These are phyloP conservation scores for Escovopsis sp. DNA, from an alignment of 2,329 filamentous ascomycete genomes.

Conservation along the genomic window DNA sequence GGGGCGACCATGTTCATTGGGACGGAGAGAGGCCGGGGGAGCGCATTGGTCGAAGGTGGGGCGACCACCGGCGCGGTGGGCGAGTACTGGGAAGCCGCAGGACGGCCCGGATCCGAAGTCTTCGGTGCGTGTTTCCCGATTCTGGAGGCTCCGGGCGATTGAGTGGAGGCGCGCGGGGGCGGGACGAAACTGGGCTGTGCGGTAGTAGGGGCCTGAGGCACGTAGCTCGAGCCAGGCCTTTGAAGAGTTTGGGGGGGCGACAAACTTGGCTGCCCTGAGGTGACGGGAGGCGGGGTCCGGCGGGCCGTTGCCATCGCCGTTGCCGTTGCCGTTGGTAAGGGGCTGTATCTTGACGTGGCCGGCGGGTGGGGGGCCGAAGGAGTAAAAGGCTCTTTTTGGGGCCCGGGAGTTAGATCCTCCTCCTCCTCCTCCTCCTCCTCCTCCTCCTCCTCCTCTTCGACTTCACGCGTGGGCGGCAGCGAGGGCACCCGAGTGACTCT, in stretches of 20 bases:
- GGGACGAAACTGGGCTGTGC: slow-evolving; percentile 32
- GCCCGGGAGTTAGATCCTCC: slow-evolving; percentile 9
- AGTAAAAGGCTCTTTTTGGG: slow-evolving; percentile 13
- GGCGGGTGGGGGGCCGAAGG: slow-evolving; percentile 12
- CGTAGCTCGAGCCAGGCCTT: slow-evolving; percentile 34
- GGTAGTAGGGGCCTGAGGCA: slow-evolving; percentile 23
- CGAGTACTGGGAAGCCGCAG: slow-evolving; percentile 39
- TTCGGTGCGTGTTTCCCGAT: slow-evolving; percentile 20
- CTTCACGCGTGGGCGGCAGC: slow-evolving; percentile 46
- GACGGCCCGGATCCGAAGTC: slow-evolving; percentile 30
- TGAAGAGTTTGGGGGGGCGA: slow-evolving; percentile 50
- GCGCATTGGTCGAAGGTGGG: slow-evolving; percentile 16
- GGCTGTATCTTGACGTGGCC: slow-evolving; percentile 24
- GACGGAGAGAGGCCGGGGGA: slow-evolving; percentile 36
- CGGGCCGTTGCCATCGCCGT: slow-evolving; percentile 14
- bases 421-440: slow-evolving; percentile 10
- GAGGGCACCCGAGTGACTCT: slow-evolving; percentile 40
- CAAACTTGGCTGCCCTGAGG: slow-evolving; percentile 26
- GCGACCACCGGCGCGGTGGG: slow-evolving; percentile 21
- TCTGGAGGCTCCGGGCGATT: slow-evolving; percentile 40
- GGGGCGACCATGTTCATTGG: slow-evolving; percentile 44
- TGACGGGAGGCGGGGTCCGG: slow-evolving; percentile 36
- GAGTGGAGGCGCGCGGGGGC: slow-evolving; percentile 45
- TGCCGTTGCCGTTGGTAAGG: slow-evolving; percentile 13
- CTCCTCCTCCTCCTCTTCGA: slow-evolving; percentile 40